Conservation (phyloP, 2,329 filamentous ascomycete species). For the Sporothrix pseudoabietina region DNA sequence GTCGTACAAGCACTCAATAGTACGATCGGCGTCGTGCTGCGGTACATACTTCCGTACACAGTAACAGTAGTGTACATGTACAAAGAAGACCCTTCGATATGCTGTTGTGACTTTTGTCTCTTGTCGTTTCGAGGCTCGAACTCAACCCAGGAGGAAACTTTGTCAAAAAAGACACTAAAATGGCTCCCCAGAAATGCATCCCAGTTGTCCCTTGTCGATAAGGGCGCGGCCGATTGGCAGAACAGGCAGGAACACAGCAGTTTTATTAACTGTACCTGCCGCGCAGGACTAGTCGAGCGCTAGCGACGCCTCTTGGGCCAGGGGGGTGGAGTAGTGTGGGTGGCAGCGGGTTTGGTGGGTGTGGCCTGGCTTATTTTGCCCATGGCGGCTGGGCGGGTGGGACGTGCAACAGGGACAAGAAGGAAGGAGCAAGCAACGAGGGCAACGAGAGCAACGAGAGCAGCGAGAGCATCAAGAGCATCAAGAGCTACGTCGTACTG, state of each 20-base stretch:
- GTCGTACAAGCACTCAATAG: no score
- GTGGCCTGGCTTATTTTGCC: not conserved
- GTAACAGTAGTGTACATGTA: not conserved
- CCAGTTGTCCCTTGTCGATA: constrained; percentile 5
- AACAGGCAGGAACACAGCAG: constrained; percentile 14
- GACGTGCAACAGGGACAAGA: not conserved
- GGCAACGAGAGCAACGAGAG: not conserved
- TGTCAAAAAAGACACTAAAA: not conserved
- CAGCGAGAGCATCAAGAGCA: not conserved
- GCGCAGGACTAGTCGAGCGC: constrained; percentile 32
- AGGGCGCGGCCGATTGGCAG: constrained; percentile 23
- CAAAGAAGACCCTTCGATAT: not conserved
- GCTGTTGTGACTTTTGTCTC: not conserved
- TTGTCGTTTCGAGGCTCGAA: not conserved
- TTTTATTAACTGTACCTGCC: constrained; percentile 34
- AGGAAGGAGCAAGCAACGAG: not conserved
- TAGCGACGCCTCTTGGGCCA: constrained; percentile 28
- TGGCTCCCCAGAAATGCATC: not conserved
- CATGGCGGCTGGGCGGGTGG: not conserved
- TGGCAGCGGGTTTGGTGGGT: constrained; percentile 6
- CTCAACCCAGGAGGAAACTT: constrained; percentile 1
- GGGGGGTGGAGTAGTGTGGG: constrained; percentile 25
- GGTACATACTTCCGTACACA: no score
- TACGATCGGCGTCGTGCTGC: no score
- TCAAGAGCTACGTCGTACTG: not conserved